Percentiles rank a stretch among this genome's conserved stretches.
phyloP scores from a whole-genome alignment of 2,329 filamentous ascomycete genomes.

The Emmonsiellopsis sp. region DNA sequence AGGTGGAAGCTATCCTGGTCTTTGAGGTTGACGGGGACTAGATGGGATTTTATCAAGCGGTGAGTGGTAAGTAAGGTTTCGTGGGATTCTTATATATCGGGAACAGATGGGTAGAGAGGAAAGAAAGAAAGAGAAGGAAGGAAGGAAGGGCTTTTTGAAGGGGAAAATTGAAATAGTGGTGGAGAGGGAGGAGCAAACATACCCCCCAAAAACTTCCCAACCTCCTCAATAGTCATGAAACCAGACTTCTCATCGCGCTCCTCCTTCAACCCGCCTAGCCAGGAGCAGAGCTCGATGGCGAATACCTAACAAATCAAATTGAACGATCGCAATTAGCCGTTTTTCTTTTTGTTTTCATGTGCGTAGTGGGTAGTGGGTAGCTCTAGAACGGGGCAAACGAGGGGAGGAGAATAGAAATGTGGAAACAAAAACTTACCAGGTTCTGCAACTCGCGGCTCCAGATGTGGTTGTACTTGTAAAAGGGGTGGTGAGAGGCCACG shows the following conservation, averaged over 20 bases:
- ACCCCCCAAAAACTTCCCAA: slow-evolving; percentile 70
- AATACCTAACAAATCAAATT: slow-evolving; percentile 36
- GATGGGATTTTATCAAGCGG: slow-evolving; percentile 1
- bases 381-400: background rate
- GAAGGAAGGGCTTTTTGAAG: no score
- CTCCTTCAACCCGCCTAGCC: slow-evolving; percentile 66
- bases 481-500: slow-evolving; percentile 76
- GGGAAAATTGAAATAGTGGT: no score
- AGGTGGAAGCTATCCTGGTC: slow-evolving; percentile 85
- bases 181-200: slow-evolving; percentile 14
- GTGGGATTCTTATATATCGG: background rate
- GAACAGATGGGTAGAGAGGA: background rate
- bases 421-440: slow-evolving; percentile 46
- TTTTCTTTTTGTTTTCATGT: background rate
- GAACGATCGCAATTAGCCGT: background rate
- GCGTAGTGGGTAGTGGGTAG: no score
- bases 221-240: slow-evolving; percentile 80
- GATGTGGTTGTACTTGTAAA: slow-evolving; percentile 93
- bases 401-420: slow-evolving; percentile 32
- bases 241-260: slow-evolving; percentile 45
- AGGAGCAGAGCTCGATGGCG: slow-evolving; percentile 55
- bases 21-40: slow-evolving; percentile 86
- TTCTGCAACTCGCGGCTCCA: slow-evolving; percentile 83
- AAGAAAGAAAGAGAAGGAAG: no score
- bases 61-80: background rate